These are phyloP conservation scores for Candida silvatica DNA, from an alignment of 805 yeast genomes.

Conservation along the genomic window DNA sequence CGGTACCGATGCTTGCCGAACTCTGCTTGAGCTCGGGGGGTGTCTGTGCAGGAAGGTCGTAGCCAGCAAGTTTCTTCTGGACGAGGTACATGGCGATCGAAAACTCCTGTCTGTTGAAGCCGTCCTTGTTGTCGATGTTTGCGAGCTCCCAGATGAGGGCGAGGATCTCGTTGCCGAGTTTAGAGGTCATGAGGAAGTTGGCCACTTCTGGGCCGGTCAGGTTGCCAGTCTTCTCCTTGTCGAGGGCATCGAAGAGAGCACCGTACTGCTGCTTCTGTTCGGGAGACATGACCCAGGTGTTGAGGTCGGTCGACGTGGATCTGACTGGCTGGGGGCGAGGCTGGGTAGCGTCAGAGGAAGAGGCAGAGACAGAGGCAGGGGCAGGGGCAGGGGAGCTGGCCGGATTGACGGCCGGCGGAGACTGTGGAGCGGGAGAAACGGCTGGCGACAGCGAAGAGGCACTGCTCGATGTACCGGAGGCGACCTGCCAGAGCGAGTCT, in stretches of 20 bases:
- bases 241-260: conserved; percentile 69
- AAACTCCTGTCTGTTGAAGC: conserved; percentile 73
- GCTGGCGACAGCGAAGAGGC: conserved; percentile 6
- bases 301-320: conserved; percentile 17
- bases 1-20: conserved; percentile 9
- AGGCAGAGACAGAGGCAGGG: neutral
- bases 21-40: conserved; percentile 49
- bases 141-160: conserved; percentile 94
- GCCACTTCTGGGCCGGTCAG: conserved; percentile 80
- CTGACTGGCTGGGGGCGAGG: conserved; percentile 7
- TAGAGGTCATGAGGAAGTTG: conserved; percentile 80
- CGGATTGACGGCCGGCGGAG: conserved; percentile 5
- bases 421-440: conserved; percentile 8
- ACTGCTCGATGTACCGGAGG: conserved; percentile 11
- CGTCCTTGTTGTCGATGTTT: conserved; percentile 80
- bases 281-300: conserved; percentile 55
- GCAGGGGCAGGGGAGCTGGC: conserved; percentile 7
- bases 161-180: conserved; percentile 71
- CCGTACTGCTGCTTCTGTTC: conserved; percentile 74
- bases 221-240: conserved; percentile 50
- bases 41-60: conserved; percentile 64
- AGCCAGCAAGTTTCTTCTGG: conserved; percentile 73
- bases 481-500: conserved; percentile 25
- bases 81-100: conserved; percentile 91
- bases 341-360: conserved; percentile 8